These are phyloP conservation scores for Asterella californica DNA, from an alignment of 225 moss, liverwort and hornwort genomes.

Conservation along the genomic window DNA sequence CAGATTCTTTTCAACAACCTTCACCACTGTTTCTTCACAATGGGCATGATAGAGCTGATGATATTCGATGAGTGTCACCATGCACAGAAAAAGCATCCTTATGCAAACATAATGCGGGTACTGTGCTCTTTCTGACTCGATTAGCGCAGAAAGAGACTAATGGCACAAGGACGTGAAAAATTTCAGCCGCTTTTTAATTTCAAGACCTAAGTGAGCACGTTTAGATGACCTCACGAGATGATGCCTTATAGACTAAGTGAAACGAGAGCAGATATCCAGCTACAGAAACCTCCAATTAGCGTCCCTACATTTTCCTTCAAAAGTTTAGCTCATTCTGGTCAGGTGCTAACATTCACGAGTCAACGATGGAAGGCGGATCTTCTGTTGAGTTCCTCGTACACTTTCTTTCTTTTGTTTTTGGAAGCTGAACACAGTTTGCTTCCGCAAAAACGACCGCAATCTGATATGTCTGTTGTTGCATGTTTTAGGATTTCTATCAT, in stretches of 20 bases:
- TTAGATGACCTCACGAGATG: too few species aligned
- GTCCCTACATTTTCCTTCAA: background rate
- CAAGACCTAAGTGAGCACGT: too few species aligned
- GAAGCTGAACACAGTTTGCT: background rate
- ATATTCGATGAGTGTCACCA: conserved; percentile 99
- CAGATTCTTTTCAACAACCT: conserved; percentile 76
- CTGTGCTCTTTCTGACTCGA: background rate
- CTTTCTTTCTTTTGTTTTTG: background rate
- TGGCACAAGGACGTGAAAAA: too few species aligned
- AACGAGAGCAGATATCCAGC: too few species aligned
- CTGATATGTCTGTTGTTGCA: background rate
- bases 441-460: background rate
- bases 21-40: conserved; percentile 78
- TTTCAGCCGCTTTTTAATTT: too few species aligned
- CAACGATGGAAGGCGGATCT: background rate
- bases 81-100: conserved; percentile 75
- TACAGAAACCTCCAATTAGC: background rate
- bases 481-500: conserved; percentile 82
- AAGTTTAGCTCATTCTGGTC: background rate
- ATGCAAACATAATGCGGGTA: conserved; percentile 94
- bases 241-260: too few species aligned
- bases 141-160: too few species aligned
- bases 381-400: background rate
- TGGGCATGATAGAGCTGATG: conserved; percentile 85
- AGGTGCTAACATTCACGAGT: background rate